Base-by-base conservation (phyloP, 2,329 filamentous ascomycete genomes). In the Phoma sp. region DNA sequence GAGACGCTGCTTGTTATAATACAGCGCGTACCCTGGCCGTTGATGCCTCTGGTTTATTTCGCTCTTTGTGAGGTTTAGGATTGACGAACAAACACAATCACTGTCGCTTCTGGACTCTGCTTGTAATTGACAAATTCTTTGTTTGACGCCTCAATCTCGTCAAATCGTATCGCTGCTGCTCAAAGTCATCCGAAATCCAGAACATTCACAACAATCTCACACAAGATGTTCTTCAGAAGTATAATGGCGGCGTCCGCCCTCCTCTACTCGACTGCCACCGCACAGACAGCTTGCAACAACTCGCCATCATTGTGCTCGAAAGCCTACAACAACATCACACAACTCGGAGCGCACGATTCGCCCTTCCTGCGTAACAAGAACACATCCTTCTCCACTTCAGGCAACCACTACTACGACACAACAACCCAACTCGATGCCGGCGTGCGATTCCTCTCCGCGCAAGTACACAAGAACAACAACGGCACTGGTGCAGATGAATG, bases 301-400 rank as follows among this genome's bases (percentile, higher is more conserved):
- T 92, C 89, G 0, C 89, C 90, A 0, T 78, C 81, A 38, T 83
- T 95, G 36, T 95, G 91, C 80, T 79, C 77, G 58, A 85, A 85
- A 60, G 77, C 84, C 17, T 95, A 95, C 79, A 87, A 86, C 77
- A 85, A 89, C 63, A 84, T 95, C 64, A 93, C 90, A 3, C 84
- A 93, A 73, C 84, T 94, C 68, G 90, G 90, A 21, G 89, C 88
- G 17, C 90, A 93, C 77, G 84, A 92, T 76, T 87, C 85, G 57
- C 81, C 89, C 10, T 93, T 92, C 71, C 74, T 92, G 38, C 82
- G 88, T 44, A 87, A 91, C 66, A 73, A 77, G 24, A 82, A 81
- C 51, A 88, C 85, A 0, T 78, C 77, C 57, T 84, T 88, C 73
- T 86, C 85, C 24, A 74, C 86, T 2, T 83, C 86, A 2, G 89